Conservation (phyloP, 169 alveolate genomes). For the Plasmodium vinckei region DNA sequence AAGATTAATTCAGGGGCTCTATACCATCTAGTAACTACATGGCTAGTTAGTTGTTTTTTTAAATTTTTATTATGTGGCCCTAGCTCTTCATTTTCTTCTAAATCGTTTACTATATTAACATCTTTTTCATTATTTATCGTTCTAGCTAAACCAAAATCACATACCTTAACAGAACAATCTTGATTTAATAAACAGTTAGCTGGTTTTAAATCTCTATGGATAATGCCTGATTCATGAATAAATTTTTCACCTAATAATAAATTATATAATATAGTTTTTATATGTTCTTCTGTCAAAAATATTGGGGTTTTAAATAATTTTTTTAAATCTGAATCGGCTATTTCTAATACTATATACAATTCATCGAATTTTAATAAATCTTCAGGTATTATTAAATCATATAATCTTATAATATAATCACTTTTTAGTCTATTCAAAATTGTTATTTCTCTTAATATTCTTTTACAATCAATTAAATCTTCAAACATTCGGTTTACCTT, state of each 20-base stretch:
- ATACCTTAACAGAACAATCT: slow-evolving; percentile 97
- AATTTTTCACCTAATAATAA: slow-evolving; percentile 95
- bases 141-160: slow-evolving; percentile 98
- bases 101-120: slow-evolving; percentile 40
- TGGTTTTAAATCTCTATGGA: slow-evolving; percentile 99
- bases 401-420: slow-evolving; percentile 92
- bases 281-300: slow-evolving; percentile 94
- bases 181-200: slow-evolving; percentile 97
- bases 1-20: slow-evolving; percentile 99
- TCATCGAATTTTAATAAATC: slow-evolving; percentile 93
- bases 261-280: slow-evolving; percentile 93
- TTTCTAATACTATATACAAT: slow-evolving; percentile 97
- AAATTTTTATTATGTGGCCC: slow-evolving; percentile 81
- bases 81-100: slow-evolving; percentile 76
- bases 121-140: slow-evolving; percentile 79
- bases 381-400: slow-evolving; percentile 94
- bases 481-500: slow-evolving; percentile 96
- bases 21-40: slow-evolving; percentile 99
- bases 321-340: slow-evolving; percentile 97
- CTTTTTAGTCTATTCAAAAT: slow-evolving; percentile 93
- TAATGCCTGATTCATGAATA: slow-evolving; percentile 95
- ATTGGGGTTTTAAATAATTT: slow-evolving; percentile 95
- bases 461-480: slow-evolving; percentile 96
- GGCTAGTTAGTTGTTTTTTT: slow-evolving; percentile 97
- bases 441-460: slow-evolving; percentile 96